Evolutionary conservation across 2,329 filamentous ascomycete genomes (phyloP).

Genomic region (Pseudogymnoascus sp.): DNA sequence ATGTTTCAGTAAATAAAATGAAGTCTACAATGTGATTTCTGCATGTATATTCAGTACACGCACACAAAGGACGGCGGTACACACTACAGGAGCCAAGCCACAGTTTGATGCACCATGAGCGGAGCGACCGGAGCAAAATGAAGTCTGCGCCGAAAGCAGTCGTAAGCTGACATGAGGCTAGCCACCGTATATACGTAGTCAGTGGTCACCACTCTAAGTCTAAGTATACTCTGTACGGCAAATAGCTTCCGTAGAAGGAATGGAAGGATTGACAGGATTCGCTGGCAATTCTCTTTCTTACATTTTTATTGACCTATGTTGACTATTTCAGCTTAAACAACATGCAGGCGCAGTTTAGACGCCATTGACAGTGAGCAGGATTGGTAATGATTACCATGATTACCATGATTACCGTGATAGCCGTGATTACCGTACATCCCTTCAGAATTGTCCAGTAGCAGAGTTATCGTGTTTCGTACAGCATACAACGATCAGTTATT

Average conservation of each 20-base stretch:
- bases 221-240: not conserved
- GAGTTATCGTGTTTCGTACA: not conserved
- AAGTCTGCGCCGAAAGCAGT: not conserved
- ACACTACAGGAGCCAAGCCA: not conserved
- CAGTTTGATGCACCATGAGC: not conserved
- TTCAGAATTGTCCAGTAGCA: not conserved
- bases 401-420: not conserved
- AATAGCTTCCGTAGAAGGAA: not conserved
- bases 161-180: constrained; percentile 7
- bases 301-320: not conserved
- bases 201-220: not conserved
- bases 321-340: not conserved
- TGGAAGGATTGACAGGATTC: not conserved
- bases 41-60: not conserved
- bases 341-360: not conserved
- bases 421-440: too few species aligned
- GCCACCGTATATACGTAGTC: not conserved
- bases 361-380: not conserved
- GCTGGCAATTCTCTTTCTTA: not conserved
- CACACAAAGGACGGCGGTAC: not conserved
- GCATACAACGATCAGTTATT: not conserved
- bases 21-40: not conserved
- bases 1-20: not conserved
- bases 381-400: constrained; percentile 1
- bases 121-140: not conserved